Evolutionary conservation across 1,284 basidiomycete species (phyloP).

Genomic region (Sanguinoderma infundibulare): DNA sequence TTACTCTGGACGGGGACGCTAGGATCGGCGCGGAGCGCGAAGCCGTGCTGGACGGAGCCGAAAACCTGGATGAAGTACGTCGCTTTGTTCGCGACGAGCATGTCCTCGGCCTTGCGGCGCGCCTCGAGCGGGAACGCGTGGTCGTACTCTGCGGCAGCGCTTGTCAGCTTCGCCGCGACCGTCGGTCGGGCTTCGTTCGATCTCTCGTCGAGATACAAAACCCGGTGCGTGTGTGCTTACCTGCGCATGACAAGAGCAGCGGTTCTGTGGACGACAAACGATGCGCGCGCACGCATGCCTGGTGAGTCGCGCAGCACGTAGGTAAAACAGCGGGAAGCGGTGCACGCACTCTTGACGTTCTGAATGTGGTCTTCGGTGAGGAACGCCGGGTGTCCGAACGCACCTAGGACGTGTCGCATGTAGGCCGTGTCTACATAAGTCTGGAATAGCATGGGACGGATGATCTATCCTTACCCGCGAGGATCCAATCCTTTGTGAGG

Average conservation of each 20-base stretch:
- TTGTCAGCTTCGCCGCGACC: neutral
- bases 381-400: constrained; percentile 60
- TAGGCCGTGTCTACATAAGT: too few relatives aligned
- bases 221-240: too few relatives aligned
- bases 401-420: constrained; percentile 38
- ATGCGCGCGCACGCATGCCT: neutral
- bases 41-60: constrained; percentile 51
- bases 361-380: constrained; percentile 52
- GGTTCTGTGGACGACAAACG: constrained; percentile 10
- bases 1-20: constrained; percentile 45
- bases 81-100: constrained; percentile 47
- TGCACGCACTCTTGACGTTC: constrained; percentile 48
- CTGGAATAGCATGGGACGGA: too few relatives aligned
- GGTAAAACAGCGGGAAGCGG: neutral
- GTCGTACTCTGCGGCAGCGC: constrained; percentile 45
- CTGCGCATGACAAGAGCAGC: constrained; percentile 19
- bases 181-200: too few relatives aligned
- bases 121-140: constrained; percentile 46
- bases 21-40: constrained; percentile 47
- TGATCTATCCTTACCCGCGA: constrained; percentile 42
- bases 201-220: too few relatives aligned
- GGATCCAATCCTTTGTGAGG: constrained; percentile 45
- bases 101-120: constrained; percentile 50
- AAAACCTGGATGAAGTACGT: constrained; percentile 55
- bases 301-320: neutral